phyloP scores from a whole-genome alignment of 495 filamentous ascomycete genomes.

The Xylaria bambusicola region DNA sequence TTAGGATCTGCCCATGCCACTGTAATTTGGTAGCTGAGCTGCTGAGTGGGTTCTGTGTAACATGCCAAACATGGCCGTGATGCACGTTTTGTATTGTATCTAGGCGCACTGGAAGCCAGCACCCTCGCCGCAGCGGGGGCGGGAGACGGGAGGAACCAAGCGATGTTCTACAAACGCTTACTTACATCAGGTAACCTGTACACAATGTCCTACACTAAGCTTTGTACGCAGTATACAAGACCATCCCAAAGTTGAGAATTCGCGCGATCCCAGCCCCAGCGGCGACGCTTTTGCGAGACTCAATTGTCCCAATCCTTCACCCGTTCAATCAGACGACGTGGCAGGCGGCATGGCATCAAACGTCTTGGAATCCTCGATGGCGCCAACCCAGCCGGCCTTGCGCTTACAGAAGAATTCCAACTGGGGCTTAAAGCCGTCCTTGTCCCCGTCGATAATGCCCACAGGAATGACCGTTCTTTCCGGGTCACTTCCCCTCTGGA shows the following conservation, averaged over 20 bases:
- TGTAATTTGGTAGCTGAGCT: not conserved
- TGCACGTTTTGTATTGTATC: no score
- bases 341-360: conserved; percentile 4
- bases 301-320: no score
- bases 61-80: no score
- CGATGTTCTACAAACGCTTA: not conserved
- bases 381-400: conserved; percentile 14
- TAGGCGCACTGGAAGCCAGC: no score
- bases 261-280: no score
- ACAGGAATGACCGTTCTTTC: not conserved
- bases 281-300: no score
- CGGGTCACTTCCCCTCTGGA: not conserved
- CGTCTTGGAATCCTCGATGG: not conserved
- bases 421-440: conserved; percentile 9
- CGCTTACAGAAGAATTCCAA: conserved; percentile 14
- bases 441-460: conserved; percentile 24
- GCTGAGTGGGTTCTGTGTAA: not conserved
- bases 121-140: not conserved
- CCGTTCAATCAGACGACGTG: not conserved
- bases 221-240: no score
- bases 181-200: no score
- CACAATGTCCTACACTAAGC: no score
- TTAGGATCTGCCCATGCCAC: not conserved
- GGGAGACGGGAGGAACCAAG: no score
- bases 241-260: no score